Evolutionary conservation across 495 filamentous ascomycete species (phyloP), one percentile per base, ranked within the genome.

Genomic region (Daldinia vernicosa): DNA sequence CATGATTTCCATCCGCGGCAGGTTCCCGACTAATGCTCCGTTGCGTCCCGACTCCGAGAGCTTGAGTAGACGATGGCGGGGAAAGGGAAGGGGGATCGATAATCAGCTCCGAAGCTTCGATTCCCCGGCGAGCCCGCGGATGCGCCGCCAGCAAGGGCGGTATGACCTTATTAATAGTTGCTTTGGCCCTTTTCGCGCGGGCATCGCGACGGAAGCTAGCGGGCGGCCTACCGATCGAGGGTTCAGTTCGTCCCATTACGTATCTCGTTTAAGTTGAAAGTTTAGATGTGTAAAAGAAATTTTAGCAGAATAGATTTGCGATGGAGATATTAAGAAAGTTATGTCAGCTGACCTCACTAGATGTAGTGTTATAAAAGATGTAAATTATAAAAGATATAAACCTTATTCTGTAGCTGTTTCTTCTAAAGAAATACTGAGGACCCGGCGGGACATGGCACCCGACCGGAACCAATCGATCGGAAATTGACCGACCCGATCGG

Each of bases 101-200:
- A 50, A 88, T 77, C 30, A 88, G 74, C 69, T 87, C 82, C 24
- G 81, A 80, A 14, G 69, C 77, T 24, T 84, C 82, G 33, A 86
- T 70, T 15, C 86, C 86, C n/a, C 74, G 77, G 11, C 80, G 76
- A 2, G 86, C 86, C 24, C 85, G 82, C 26, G 81, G 73, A 70
- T 84, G 80, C 1, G 80, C 75, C 6, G 78, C 75, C 1, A 89
- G 69, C 11, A 88, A 61, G 7, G 83, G 78, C 6, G 87, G 87
- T 24, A 88, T 80, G 54, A 75, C 79, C 54, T 82, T 84, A 70
- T 86, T 84, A 65, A 86, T 75, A 28, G 85, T 85, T 12, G 81
- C 76, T 43, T 81, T 82, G 17, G 87, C 85, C 54, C 79, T 76
- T 66, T 84, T 86, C 0, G 84, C 81, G 14, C 87, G 82, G 14